Percentiles rank a stretch among this genome's conserved stretches.
Conservation (phyloP, 441 rosid species). For the Iberis amara region DNA sequence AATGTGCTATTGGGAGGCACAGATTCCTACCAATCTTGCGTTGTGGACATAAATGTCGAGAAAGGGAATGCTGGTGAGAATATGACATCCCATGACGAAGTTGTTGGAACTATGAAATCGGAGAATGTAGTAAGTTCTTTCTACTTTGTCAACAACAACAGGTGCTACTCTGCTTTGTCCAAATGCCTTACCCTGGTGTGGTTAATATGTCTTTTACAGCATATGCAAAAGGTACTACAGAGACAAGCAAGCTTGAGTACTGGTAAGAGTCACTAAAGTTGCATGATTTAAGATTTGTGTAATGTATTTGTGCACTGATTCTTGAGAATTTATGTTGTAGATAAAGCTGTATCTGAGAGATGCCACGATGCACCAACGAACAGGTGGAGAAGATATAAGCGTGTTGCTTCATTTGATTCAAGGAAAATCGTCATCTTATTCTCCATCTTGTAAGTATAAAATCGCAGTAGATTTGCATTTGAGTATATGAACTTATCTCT, state of each 20-base stretch:
- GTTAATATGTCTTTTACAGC: constrained; percentile 33
- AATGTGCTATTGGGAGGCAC: constrained; percentile 50
- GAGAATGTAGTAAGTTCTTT: constrained; percentile 27
- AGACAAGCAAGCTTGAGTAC: constrained; percentile 75
- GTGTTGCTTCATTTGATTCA: constrained; percentile 77
- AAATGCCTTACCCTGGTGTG: constrained; percentile 12
- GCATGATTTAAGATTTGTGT: constrained; percentile 17
- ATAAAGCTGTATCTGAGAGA: constrained; percentile 55
- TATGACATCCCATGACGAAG: constrained; percentile 30
- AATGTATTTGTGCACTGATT: not conserved
- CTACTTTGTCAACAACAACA: not conserved
- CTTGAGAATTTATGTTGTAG: constrained; percentile 31
- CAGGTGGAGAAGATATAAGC: constrained; percentile 87
- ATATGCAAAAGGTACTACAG: constrained; percentile 59
- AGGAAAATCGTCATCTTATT: constrained; percentile 77
- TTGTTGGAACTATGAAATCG: constrained; percentile 24
- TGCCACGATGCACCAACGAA: constrained; percentile 62
- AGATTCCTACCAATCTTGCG: constrained; percentile 55
- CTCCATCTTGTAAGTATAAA: constrained; percentile 70
- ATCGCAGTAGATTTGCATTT: not conserved
- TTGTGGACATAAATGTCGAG: constrained; percentile 59
- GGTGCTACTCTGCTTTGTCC: too few species aligned
- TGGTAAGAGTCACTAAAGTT: constrained; percentile 39
- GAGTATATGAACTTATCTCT: not conserved
- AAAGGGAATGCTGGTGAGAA: constrained; percentile 40